Evolutionary conservation across 2,329 filamentous ascomycete genomes (phyloP), one percentile per base, ranked within the genome.

Genomic region (Venturia aucupariae): DNA sequence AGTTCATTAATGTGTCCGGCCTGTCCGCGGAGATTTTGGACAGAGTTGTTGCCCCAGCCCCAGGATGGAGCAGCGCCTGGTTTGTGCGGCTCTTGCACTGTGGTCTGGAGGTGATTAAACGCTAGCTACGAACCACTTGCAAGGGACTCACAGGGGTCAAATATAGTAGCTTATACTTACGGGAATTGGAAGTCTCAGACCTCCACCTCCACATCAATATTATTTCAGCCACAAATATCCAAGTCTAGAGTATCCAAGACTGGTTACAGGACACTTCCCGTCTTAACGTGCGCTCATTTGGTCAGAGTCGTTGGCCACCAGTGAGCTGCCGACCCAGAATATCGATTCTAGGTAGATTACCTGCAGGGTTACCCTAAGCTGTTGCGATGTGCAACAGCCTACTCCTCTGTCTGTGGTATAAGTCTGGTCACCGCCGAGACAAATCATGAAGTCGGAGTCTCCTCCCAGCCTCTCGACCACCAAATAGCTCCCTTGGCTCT

Each of bases 181-280:
- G n/a, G n/a, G n/a, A n/a, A n/a, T n/a, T n/a, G n/a, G n/a, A n/a
- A n/a, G n/a, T n/a, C n/a, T n/a, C 6, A 19, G 17, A 57, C 51
- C 27, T 57, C 51, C 51, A 35, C 51, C 51, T 57, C 51, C 51
- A 57, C 27, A 57, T 22, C n/a, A n/a, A n/a, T n/a, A n/a, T n/a
- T n/a, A n/a, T n/a, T n/a, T n/a, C 8, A 35, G 30, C 30, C 7
- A 57, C 51, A 57, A 13, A 57, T 57, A 35, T n/a, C 51, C 51
- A 57, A 35, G 24, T 32, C 8, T n/a, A 7, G 35, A 5, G 30
- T 57, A 57, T 17, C 51, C 19, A 57, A 35, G 51, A 32, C 51
- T 19, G 30, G 15, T 27, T 6, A 24, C 22, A 51, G 46, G 24
- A 51, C n/a, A 24, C 46, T 51, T 38, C n/a, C 10, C 46, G 7